Evolutionary conservation across 2,329 filamentous ascomycete genomes (phyloP), one percentile per base, ranked within the genome.

Genomic region (Neurospora crassa): DNA sequence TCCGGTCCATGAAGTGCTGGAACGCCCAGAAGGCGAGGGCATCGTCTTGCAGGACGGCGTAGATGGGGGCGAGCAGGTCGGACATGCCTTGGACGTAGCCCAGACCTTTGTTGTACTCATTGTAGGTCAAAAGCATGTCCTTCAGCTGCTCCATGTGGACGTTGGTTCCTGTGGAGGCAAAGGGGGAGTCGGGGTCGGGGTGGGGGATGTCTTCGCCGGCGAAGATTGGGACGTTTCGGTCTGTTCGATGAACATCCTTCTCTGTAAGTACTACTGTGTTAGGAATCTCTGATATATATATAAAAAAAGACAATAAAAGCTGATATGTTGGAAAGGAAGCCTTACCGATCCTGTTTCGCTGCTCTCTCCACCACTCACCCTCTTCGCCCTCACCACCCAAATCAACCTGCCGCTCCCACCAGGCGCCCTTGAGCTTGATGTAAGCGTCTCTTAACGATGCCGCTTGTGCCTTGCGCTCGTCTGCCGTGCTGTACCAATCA

Each of bases 11-110:
- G 82, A 98, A 99, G 72, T 89, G 89, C 75, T 95, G 91, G 79
- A 99, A 99, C 0, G 88, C 94, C 96, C 96, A 99, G 78, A 99
- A 99, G 5, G 96, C 96, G 20, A 97, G 86, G 0, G 96, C 95
- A 79, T 99, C 96, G 79, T 99, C 96, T 82, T 99, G 96, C 82
- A 97, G 91, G 29, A 99, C 93, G 4, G 96, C 96, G 78, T 99
- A 99, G 72, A 99, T 93, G 1, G 96, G 96, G 0, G 96, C 94
- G 10, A 99, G 88, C 0, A 99, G 88, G 80, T 99, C 96, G 14
- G 94, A 97, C 96, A 99, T 99, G 73, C 96, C 96, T 83, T 99
- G 96, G 1, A 99, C 96, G 78, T 99, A 99, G 68, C 96, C 96
- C 2, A 99, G 87, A 72, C 96, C 93, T 72, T 90, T 92, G 83